These are phyloP conservation scores for Penicillium sp. DNA, from an alignment of 2,329 filamentous ascomycete species.

Conservation along the genomic window DNA sequence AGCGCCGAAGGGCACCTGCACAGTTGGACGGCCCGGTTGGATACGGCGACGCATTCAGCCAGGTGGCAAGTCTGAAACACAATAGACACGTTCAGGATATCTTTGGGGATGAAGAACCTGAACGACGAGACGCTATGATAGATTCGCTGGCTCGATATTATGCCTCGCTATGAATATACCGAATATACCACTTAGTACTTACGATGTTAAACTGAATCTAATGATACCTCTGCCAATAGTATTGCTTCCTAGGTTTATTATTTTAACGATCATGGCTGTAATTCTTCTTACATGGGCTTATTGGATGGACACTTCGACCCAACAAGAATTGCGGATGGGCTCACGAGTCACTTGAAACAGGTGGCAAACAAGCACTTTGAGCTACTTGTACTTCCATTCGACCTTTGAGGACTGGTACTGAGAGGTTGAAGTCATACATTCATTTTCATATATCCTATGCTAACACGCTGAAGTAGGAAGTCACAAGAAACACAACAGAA, in stretches of 20 bases:
- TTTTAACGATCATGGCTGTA: too few relatives aligned
- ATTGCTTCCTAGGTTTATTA: too few relatives aligned
- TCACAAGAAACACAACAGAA: not conserved
- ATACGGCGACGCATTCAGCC: constrained; percentile 1
- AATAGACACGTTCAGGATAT: constrained; percentile 15
- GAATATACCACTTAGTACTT: not conserved
- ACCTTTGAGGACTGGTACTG: not conserved
- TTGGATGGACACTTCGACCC: too few relatives aligned
- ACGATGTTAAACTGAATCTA: not conserved
- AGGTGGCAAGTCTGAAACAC: constrained; percentile 13
- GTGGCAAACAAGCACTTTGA: too few relatives aligned
- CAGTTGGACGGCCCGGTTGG: not conserved
- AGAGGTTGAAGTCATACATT: not conserved
- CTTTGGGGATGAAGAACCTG: constrained; percentile 11
- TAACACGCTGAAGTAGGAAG: constrained; percentile 4
- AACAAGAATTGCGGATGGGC: too few relatives aligned
- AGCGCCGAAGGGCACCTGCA: constrained; percentile 1
- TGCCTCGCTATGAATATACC: constrained; percentile 7
- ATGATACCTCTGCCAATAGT: not conserved
- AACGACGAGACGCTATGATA: constrained; percentile 17
- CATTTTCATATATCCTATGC: constrained; percentile 7
- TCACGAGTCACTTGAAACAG: too few relatives aligned
- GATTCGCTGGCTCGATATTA: constrained; percentile 14
- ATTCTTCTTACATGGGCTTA: too few relatives aligned
- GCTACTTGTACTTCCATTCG: too few relatives aligned